These are phyloP conservation scores for Aspergillus homomorphus DNA, from an alignment of 495 filamentous ascomycete species.

Conservation along the genomic window DNA sequence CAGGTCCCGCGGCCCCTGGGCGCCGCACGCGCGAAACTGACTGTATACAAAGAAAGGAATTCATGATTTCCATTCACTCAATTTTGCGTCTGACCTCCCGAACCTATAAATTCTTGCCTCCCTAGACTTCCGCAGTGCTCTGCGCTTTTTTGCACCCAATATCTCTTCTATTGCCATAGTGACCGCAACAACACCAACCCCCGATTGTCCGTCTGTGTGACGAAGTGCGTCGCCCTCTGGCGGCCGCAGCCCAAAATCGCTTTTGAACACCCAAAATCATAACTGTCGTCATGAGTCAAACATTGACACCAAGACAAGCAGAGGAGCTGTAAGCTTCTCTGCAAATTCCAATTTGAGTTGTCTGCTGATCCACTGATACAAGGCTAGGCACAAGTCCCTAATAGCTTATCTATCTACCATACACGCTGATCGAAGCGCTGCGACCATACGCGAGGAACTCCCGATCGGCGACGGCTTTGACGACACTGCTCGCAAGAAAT, in stretches of 20 bases:
- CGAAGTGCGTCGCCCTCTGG: neutral
- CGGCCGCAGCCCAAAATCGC: neutral
- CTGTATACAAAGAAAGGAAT: neutral
- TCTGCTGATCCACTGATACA: neutral
- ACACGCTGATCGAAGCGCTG: slow-evolving; percentile 60
- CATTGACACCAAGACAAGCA: neutral
- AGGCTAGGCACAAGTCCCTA: slow-evolving; percentile 75
- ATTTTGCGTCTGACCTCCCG: neutral
- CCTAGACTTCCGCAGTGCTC: neutral
- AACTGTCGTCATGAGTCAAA: neutral
- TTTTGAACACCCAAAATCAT: neutral
- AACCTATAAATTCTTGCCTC: neutral
- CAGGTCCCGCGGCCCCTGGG: neutral
- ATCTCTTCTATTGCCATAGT: neutral
- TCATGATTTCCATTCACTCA: neutral
- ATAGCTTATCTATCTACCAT: slow-evolving; percentile 76
- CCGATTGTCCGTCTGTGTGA: neutral
- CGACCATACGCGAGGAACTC: slow-evolving; percentile 54
- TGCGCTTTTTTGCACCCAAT: neutral
- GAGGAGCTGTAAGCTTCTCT: neutral
- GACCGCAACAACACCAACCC: neutral
- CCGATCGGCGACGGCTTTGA: slow-evolving; percentile 70
- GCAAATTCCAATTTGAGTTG: neutral
- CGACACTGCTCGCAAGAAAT: slow-evolving; percentile 75
- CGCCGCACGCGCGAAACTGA: neutral